These are phyloP conservation scores for Mycena polygramma DNA, from an alignment of 768 basidiomycete species.

Conservation along the genomic window DNA sequence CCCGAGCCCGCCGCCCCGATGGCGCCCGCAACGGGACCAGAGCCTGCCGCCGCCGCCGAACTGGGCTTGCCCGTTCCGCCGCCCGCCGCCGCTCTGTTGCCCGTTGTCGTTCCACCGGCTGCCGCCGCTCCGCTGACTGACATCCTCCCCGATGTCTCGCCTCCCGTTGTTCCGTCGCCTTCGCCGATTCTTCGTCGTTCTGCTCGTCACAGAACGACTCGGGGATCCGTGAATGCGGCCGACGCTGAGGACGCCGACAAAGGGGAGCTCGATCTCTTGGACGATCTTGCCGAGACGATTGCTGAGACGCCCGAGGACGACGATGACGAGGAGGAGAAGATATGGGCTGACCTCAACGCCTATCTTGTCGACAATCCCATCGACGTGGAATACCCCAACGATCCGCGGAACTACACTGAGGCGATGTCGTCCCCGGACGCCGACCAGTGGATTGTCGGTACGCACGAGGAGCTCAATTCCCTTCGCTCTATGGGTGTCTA, in stretches of 20 bases:
- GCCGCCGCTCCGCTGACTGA: too few species aligned
- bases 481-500: not conserved
- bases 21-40: not conserved
- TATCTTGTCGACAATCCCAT: not conserved
- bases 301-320: not conserved
- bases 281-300: not conserved
- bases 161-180: too few species aligned
- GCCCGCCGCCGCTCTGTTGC: too few species aligned
- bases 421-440: not conserved
- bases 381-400: not conserved
- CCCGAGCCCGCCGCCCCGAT: not conserved
- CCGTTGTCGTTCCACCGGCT: too few species aligned
- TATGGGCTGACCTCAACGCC: not conserved
- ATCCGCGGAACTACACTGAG: not conserved
- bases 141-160: too few species aligned
- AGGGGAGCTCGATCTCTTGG: not conserved
- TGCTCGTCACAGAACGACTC: not conserved
- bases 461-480: not conserved
- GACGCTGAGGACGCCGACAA: not conserved
- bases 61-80: too few species aligned
- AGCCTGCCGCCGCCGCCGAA: too few species aligned
- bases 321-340: not conserved
- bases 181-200: not conserved
- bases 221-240: not conserved
- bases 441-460: not conserved